Conservation (phyloP, 345 rosid genomes). For the Stellera chamaejasme region DNA sequence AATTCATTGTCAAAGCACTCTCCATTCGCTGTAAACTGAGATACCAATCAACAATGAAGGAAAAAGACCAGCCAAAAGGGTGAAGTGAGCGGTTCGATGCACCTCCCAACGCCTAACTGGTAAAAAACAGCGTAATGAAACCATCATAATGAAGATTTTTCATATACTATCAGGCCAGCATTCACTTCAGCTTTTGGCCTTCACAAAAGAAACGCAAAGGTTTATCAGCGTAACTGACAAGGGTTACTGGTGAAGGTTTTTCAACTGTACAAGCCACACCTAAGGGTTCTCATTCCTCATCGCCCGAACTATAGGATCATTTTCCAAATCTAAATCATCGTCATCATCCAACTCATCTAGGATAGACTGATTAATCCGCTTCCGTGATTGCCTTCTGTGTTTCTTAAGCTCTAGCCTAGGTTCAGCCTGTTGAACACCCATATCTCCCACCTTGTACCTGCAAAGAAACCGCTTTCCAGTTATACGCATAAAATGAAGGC, state of each 20-base stretch:
- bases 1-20: too few species aligned
- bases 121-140: too few species aligned
- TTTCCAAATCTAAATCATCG: slow-evolving; percentile 30
- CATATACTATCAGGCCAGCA: neutral
- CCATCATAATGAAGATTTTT: too few species aligned
- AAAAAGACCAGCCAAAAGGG: too few species aligned
- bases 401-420: slow-evolving; percentile 74
- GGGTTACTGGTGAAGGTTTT: neutral
- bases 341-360: slow-evolving; percentile 52
- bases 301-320: slow-evolving; percentile 51
- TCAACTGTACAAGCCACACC: slow-evolving; percentile 1
- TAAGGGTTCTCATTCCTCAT: slow-evolving; percentile 33
- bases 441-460: slow-evolving; percentile 72
- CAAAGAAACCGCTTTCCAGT: slow-evolving; percentile 2
- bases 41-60: too few species aligned
- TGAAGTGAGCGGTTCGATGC: too few species aligned
- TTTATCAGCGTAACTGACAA: neutral
- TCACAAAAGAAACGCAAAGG: too few species aligned
- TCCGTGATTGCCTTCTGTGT: slow-evolving; percentile 77
- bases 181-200: neutral
- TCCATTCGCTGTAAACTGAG: too few species aligned
- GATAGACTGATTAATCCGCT: slow-evolving; percentile 61
- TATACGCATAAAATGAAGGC: too few species aligned
- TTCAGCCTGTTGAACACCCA: slow-evolving; percentile 81
- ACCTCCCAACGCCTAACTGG: too few species aligned